phyloP scores from a whole-genome alignment of 768 basidiomycete genomes.

The Leccinum aurantiacum region DNA sequence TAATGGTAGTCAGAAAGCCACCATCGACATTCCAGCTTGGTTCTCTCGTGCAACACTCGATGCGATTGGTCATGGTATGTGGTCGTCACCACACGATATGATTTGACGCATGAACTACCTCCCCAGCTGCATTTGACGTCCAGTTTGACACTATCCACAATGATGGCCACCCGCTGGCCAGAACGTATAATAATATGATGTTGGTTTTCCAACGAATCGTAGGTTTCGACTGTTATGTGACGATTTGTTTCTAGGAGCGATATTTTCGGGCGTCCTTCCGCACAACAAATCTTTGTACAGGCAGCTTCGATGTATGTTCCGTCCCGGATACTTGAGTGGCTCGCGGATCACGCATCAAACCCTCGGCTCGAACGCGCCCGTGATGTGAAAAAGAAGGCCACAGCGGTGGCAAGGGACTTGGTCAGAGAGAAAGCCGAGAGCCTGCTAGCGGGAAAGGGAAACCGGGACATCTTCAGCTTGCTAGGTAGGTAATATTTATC shows the following conservation, averaged over 20 bases:
- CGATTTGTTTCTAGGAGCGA: conserved; percentile 15
- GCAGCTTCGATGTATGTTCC: conserved; percentile 19
- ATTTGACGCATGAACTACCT: neutral
- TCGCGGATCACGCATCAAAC: conserved; percentile 31
- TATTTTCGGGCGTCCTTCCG: conserved; percentile 20
- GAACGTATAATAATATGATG: conserved; percentile 12
- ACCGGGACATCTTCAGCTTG: conserved; percentile 30
- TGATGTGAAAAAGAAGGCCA: conserved; percentile 4
- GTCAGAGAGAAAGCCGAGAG: conserved; percentile 17
- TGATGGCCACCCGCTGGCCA: conserved; percentile 12
- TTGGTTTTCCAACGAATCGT: conserved; percentile 3
- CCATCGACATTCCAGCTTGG: neutral
- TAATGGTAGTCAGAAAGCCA: neutral
- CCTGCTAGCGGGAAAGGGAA: conserved; percentile 16
- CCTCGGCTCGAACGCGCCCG: conserved; percentile 23
- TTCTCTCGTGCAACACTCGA: neutral
- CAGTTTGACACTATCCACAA: conserved; percentile 35
- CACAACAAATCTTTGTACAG: conserved; percentile 17
- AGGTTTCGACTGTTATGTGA: conserved; percentile 7
- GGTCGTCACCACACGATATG: neutral
- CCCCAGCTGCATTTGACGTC: conserved; percentile 49
- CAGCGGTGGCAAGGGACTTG: conserved; percentile 16
- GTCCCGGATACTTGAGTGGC: conserved; percentile 29
- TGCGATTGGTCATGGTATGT: conserved; percentile 48
- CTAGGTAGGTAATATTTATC: conserved; percentile 33